Evolutionary conservation across 1,284 basidiomycete genomes (phyloP).

Genomic region (Testicularia cyperi): DNA sequence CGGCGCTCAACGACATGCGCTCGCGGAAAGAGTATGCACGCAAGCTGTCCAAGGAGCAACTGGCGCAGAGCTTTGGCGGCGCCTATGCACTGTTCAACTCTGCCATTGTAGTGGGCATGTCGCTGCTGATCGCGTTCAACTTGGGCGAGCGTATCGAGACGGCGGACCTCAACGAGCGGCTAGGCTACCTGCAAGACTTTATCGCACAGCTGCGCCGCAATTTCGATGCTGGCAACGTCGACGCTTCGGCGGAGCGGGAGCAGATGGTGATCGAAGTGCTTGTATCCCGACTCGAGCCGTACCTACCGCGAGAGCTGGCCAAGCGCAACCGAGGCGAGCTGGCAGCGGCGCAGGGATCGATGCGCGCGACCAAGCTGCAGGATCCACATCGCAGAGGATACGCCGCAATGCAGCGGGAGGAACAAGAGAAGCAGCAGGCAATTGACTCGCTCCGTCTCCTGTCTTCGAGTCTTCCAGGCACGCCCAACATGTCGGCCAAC

Average conservation of each 20-base stretch:
- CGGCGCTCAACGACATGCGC: constrained; percentile 37
- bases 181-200: constrained; percentile 36
- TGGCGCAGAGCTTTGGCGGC: constrained; percentile 34
- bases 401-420: constrained; percentile 10
- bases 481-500: constrained; percentile 23
- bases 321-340: constrained; percentile 22
- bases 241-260: constrained; percentile 34
- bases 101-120: constrained; percentile 39
- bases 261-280: constrained; percentile 41
- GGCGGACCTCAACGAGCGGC: constrained; percentile 23
- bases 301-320: constrained; percentile 21
- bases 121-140: constrained; percentile 29
- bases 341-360: constrained; percentile 30
- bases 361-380: constrained; percentile 30
- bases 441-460: constrained; percentile 28
- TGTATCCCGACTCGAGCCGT: constrained; percentile 29
- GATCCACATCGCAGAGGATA: constrained; percentile 16
- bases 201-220: constrained; percentile 28
- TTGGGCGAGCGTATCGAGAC: constrained; percentile 28
- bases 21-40: constrained; percentile 26
- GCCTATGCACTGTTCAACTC: constrained; percentile 42
- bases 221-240: constrained; percentile 38
- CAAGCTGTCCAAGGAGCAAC: constrained; percentile 22
- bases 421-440: constrained; percentile 31
- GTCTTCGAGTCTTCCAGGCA: constrained; percentile 21